These are phyloP conservation scores for Colletotrichum liriopes DNA, from an alignment of 2,329 filamentous ascomycete genomes.

Conservation along the genomic window DNA sequence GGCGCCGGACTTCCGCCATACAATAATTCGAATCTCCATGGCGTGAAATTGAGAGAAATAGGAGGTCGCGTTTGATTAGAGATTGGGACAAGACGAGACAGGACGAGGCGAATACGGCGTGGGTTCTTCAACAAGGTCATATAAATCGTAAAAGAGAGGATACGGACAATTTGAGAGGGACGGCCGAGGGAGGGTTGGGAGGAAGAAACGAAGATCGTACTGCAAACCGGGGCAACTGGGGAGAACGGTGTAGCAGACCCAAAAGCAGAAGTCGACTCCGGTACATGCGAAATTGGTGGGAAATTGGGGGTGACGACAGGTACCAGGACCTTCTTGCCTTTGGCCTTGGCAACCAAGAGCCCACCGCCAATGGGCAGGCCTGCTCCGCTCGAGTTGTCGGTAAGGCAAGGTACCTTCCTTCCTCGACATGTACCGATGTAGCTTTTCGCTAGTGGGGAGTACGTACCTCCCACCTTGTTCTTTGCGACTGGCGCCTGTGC, in stretches of 20 bases:
- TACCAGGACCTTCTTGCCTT: conserved; percentile 28
- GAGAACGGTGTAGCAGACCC: conserved; percentile 30
- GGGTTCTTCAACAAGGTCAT: conserved; percentile 30
- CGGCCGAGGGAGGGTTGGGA: neutral
- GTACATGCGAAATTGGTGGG: conserved; percentile 45
- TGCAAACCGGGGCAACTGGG: conserved; percentile 23
- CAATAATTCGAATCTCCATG: conserved; percentile 11
- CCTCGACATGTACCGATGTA: conserved; percentile 9
- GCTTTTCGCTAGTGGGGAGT: neutral
- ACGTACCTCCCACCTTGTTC: neutral
- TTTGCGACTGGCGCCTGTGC: neutral
- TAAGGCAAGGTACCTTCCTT: conserved; percentile 25
- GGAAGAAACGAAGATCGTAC: conserved; percentile 23
- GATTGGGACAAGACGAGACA: conserved; percentile 24
- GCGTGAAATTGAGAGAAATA: neutral
- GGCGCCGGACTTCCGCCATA: conserved; percentile 15
- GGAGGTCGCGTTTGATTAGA: conserved; percentile 15
- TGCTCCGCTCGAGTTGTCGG: conserved; percentile 24
- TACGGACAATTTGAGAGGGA: neutral
- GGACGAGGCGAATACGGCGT: conserved; percentile 39
- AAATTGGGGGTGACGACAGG: conserved; percentile 41
- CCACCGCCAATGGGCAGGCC: conserved; percentile 24
- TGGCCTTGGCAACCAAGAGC: conserved; percentile 22
- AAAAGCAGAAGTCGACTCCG: conserved; percentile 43
- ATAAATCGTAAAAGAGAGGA: conserved; percentile 8